A percentile compares a stretch with the other conserved stretches of the same genome.
These are phyloP conservation scores for Drechslerella coelobrocha DNA, from an alignment of 2,329 filamentous ascomycete species.

Conservation along the genomic window DNA sequence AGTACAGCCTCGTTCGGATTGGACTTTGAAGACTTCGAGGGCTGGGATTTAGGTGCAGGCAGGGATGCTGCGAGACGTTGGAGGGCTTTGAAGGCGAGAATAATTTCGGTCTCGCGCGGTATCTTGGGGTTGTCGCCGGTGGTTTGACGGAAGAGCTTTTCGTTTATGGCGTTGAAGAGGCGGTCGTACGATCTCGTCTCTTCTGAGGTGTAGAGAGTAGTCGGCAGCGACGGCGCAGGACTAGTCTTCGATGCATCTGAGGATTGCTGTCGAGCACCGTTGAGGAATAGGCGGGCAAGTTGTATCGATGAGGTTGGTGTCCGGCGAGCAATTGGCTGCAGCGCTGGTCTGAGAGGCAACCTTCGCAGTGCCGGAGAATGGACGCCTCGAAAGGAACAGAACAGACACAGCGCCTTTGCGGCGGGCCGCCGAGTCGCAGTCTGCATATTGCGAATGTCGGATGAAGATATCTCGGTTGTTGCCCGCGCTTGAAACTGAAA, in stretches of 20 bases:
- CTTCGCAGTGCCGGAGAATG: constrained; percentile 13
- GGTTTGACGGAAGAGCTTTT: constrained; percentile 43
- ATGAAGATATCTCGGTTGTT: not conserved
- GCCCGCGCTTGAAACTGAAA: constrained; percentile 3
- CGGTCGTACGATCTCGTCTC: constrained; percentile 35
- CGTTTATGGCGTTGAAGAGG: constrained; percentile 43
- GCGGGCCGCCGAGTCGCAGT: constrained; percentile 33
- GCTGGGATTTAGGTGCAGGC: constrained; percentile 52
- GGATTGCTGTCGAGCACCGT: constrained; percentile 23
- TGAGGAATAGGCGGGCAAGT: not conserved
- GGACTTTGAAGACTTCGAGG: constrained; percentile 48
- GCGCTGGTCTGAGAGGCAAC: constrained; percentile 5
- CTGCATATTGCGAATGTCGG: constrained; percentile 25
- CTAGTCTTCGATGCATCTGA: not conserved
- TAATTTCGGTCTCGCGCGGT: constrained; percentile 51
- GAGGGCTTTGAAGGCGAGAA: constrained; percentile 52
- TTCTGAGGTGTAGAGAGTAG: constrained; percentile 27
- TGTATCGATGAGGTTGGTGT: not conserved
- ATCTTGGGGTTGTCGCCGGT: constrained; percentile 34
- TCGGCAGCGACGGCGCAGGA: constrained; percentile 3
- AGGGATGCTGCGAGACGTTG: constrained; percentile 52
- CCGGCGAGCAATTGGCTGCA: constrained; percentile 17
- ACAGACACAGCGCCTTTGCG: constrained; percentile 34
- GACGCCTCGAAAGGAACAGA: constrained; percentile 35
- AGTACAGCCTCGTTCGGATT: constrained; percentile 58